These are phyloP conservation scores for Cladorrhinum samala DNA, from an alignment of 495 filamentous ascomycete species.

Conservation along the genomic window DNA sequence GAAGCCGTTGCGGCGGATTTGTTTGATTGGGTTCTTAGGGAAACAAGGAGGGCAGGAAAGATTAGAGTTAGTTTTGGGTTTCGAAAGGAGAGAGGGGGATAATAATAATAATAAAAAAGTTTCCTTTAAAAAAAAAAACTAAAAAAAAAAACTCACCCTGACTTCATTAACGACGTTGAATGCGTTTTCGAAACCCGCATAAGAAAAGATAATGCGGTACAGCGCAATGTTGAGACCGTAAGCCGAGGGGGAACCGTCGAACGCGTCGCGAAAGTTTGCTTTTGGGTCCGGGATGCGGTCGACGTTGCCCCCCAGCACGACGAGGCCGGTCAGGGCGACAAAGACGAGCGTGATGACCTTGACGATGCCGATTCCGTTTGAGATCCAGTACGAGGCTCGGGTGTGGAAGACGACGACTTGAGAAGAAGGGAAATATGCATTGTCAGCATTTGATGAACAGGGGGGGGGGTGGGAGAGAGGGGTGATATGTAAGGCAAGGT, in stretches of 20 bases:
- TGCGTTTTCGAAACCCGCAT: constrained; percentile 55
- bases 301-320: constrained; percentile 54
- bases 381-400: constrained; percentile 47
- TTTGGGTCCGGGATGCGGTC: constrained; percentile 47
- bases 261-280: constrained; percentile 53
- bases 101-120: constrained; percentile 1
- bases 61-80: background rate
- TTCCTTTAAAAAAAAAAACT: no score
- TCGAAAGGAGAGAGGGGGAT: background rate
- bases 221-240: constrained; percentile 53
- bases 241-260: constrained; percentile 42
- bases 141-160: constrained; percentile 25
- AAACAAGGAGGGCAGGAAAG: no score
- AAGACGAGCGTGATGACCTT: constrained; percentile 54
- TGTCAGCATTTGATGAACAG: background rate
- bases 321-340: constrained; percentile 53
- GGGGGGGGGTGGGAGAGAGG: constrained; percentile 9
- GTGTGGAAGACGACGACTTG: constrained; percentile 50
- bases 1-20: constrained; percentile 43
- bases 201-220: constrained; percentile 59
- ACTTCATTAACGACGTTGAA: constrained; percentile 64
- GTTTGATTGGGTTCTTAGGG: constrained; percentile 56
- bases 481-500: background rate
- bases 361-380: constrained; percentile 50
- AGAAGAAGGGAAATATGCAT: no score